phyloP scores from a whole-genome alignment of 305 asterid genomes.

The Rubia balearica region DNA sequence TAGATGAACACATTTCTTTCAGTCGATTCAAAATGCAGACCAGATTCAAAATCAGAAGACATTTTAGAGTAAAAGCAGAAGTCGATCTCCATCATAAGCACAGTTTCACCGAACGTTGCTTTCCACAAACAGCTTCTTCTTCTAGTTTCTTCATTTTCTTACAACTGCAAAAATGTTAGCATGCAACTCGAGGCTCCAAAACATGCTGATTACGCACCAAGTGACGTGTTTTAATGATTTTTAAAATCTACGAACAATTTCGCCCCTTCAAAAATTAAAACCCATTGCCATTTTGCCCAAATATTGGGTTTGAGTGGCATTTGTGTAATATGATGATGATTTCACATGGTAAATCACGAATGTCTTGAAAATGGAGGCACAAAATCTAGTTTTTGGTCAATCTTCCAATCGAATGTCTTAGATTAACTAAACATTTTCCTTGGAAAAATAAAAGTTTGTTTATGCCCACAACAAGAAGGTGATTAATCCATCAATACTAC shows the following conservation, averaged over 20 bases:
- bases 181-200: background rate
- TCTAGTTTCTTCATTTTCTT: background rate
- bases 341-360: conserved; percentile 18
- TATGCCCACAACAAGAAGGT: background rate
- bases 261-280: too few species aligned
- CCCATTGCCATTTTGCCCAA: background rate
- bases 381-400: background rate
- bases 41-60: too few species aligned
- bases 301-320: background rate
- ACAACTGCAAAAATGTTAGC: background rate
- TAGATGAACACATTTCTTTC: too few species aligned
- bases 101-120: too few species aligned
- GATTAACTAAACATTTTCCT: conserved; percentile 21
- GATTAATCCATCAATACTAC: background rate
- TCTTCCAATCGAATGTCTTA: conserved; percentile 19
- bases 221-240: background rate
- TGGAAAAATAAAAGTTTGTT: conserved; percentile 1
- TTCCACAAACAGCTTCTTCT: background rate
- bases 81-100: too few species aligned
- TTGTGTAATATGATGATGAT: background rate
- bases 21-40: too few species aligned
- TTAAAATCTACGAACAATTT: background rate
- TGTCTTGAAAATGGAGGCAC: conserved; percentile 6
- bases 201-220: background rate
- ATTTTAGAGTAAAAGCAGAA: too few species aligned